A percentile compares a stretch with the other conserved stretches of the same genome.
Conservation (phyloP, 2,329 filamentous ascomycete species). For the Pseudogymnoascus sp. region DNA sequence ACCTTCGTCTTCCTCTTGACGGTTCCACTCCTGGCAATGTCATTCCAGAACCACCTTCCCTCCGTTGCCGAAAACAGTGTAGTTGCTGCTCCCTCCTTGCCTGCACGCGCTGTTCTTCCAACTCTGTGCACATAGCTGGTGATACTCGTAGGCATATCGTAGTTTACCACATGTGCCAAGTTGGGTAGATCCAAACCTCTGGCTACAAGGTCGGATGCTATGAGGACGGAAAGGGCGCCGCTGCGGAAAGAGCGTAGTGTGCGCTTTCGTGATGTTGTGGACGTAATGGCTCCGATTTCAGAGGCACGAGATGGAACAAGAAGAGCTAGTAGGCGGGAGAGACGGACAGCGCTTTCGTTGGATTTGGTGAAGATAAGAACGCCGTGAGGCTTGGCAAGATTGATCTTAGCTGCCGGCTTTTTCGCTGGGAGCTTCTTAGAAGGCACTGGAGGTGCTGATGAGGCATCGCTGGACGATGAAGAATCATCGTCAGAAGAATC, state of each 20-base stretch:
- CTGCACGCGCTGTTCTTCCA: constrained; percentile 80
- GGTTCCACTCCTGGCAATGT: constrained; percentile 54
- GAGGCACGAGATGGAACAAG: constrained; percentile 50
- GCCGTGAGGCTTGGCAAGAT: constrained; percentile 26
- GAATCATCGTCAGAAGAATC: constrained; percentile 16
- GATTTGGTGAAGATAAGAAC: constrained; percentile 84
- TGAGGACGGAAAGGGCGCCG: constrained; percentile 60
- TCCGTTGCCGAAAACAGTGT: constrained; percentile 76
- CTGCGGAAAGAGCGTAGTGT: constrained; percentile 57
- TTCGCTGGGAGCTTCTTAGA: constrained; percentile 13
- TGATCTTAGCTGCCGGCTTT: constrained; percentile 12
- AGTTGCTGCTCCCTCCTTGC: constrained; percentile 68
- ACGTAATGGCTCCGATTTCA: constrained; percentile 63
- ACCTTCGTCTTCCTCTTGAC: constrained; percentile 40
- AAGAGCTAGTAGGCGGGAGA: constrained; percentile 68
- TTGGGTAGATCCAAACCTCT: constrained; percentile 77
- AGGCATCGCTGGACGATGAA: constrained; percentile 15
- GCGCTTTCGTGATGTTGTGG: constrained; percentile 64
- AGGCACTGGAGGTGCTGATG: constrained; percentile 12
- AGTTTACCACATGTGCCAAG: constrained; percentile 83
- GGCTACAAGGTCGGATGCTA: constrained; percentile 88
- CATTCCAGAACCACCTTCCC: constrained; percentile 78
- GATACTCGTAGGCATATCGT: constrained; percentile 76
- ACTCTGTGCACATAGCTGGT: constrained; percentile 86
- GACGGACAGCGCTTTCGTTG: constrained; percentile 77